phyloP scores from a whole-genome alignment of 768 basidiomycete species.

The Russula sp. region DNA sequence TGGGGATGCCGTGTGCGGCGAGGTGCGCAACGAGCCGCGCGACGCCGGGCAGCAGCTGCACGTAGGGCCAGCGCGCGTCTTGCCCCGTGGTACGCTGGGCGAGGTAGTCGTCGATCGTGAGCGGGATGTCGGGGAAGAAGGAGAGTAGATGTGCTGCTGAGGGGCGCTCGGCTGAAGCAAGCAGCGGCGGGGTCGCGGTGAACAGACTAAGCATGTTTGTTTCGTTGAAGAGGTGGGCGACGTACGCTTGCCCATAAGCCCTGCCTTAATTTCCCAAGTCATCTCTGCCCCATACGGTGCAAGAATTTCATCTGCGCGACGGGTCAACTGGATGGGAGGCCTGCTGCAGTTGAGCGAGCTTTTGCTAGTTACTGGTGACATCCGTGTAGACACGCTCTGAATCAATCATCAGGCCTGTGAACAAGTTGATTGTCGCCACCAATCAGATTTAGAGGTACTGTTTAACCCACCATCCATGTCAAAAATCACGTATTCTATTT shows the following conservation, averaged over 20 bases:
- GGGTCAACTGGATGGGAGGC: constrained; percentile 2
- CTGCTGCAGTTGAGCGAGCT: neutral
- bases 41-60: constrained; percentile 69
- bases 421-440: neutral
- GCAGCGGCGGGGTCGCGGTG: neutral
- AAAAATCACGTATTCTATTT: constrained; percentile 31
- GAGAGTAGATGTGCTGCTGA: constrained; percentile 66
- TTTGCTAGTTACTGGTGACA: constrained; percentile 58
- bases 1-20: constrained; percentile 58
- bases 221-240: constrained; percentile 1
- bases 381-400: constrained; percentile 75
- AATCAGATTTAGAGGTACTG: neutral
- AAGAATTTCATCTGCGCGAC: constrained; percentile 58
- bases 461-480: constrained; percentile 33
- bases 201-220: neutral
- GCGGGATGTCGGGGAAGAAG: constrained; percentile 66
- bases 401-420: constrained; percentile 64
- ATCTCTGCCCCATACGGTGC: constrained; percentile 65
- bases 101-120: constrained; percentile 58
- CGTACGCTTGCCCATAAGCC: constrained; percentile 80
- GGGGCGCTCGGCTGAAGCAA: constrained; percentile 50
- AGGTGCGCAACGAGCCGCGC: constrained; percentile 66
- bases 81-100: constrained; percentile 49
- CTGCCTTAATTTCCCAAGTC: constrained; percentile 76
- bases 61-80: constrained; percentile 62